Evolutionary conservation across 2,329 filamentous ascomycete species (phyloP), one percentile per base, ranked within the genome.

Genomic region (Beauveria caledonica): DNA sequence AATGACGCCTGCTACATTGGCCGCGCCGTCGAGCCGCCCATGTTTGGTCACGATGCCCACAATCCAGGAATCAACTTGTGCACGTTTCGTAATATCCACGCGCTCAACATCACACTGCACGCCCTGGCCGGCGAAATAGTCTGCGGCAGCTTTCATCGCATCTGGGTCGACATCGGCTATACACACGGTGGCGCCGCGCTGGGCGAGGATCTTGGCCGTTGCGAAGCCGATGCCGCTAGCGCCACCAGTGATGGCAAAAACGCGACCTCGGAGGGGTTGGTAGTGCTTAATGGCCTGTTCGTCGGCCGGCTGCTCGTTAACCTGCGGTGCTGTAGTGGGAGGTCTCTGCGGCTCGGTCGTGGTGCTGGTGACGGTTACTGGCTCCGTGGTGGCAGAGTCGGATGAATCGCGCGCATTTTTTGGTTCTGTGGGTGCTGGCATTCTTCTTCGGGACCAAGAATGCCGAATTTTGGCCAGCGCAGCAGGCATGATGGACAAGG

Each of bases 1-100:
- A 63, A 80, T 77, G 48, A 81, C 70, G 9, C 79, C 79, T 1
- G 82, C 82, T 2, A 80, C 74, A 60, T 85, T 83, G 23, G 77
- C 80, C 11, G 80, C 78, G 7, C 80, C 77, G 65, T 82, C 77
- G 15, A 83, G 73, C 44, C 77, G 75, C 5, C 80, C 80, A 56
- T 80, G 78, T 29, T 72, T 72, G 10, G 71, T 66, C 17, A 82
- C 69, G 5, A 77, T 73, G 29, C 68, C 68, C 6, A 69, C 68
- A 48, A 81, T 77, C 80, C 80, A 83, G 23, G 66, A 65, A 23
- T 83, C 77, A 3, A 82, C 80, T 33, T 80, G 70, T n/a, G 68
- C 66, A 54, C 74, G 72, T 57, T 76, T 74, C 33, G 75, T 77
- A 17, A 82, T 72, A 62, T 82, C 79, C 29, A 82, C 75, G 25